phyloP scores from a whole-genome alignment of 495 filamentous ascomycete genomes.

The Aspergillus sparsus region DNA sequence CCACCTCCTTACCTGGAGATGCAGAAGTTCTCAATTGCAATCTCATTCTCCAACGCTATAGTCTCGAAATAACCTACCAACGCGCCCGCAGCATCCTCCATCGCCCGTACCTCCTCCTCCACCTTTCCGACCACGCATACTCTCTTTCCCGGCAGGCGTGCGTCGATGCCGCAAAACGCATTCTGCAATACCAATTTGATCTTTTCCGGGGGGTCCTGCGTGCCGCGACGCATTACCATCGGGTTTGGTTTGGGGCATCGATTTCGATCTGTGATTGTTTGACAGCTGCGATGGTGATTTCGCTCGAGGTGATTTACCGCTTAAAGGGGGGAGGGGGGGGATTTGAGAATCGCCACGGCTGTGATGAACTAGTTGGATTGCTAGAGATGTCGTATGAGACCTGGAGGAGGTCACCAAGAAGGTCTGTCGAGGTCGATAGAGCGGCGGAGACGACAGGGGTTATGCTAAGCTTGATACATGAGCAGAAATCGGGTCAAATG shows the following conservation, averaged over 20 bases:
- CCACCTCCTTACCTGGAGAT: background rate
- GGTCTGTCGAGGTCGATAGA: slow-evolving; percentile 24
- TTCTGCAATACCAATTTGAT: slow-evolving; percentile 69
- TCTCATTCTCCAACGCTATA: slow-evolving; percentile 73
- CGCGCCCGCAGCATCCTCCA: slow-evolving; percentile 79
- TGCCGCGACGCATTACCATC: slow-evolving; percentile 44
- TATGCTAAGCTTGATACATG: slow-evolving; percentile 25
- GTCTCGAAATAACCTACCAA: slow-evolving; percentile 74
- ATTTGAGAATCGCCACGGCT: background rate
- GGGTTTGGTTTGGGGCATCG: slow-evolving; percentile 14
- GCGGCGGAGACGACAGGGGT: slow-evolving; percentile 23
- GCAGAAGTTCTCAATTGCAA: slow-evolving; percentile 66
- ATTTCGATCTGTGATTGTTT: slow-evolving; percentile 17
- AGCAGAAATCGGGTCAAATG: too few species aligned
- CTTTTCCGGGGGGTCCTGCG: slow-evolving; percentile 69
- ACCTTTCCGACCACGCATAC: slow-evolving; percentile 67
- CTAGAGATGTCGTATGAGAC: slow-evolving; percentile 22
- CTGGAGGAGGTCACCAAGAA: slow-evolving; percentile 20
- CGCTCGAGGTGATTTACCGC: background rate
- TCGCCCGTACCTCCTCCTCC: slow-evolving; percentile 70
- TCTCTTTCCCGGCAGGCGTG: slow-evolving; percentile 73
- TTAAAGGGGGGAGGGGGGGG: background rate
- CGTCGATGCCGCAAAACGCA: slow-evolving; percentile 71
- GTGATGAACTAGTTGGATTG: slow-evolving; percentile 15
- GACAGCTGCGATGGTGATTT: slow-evolving; percentile 25